phyloP scores from a whole-genome alignment of 2,329 filamentous ascomycete genomes.

The Phaeosphaeriaceae sp. region DNA sequence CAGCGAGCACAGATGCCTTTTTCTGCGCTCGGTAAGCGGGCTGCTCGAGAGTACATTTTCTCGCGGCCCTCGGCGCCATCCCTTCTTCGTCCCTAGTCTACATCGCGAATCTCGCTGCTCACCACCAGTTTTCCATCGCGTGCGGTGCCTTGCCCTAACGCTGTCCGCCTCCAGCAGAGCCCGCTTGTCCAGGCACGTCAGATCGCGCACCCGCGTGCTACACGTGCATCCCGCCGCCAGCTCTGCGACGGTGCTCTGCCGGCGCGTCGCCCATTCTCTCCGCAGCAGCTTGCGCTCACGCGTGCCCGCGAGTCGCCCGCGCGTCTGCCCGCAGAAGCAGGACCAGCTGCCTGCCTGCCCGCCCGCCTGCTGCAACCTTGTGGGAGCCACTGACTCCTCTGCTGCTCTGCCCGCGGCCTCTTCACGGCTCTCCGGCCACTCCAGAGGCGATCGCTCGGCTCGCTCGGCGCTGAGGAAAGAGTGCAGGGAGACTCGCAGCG shows the following conservation, averaged over 20 bases:
- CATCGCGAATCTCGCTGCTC: constrained; percentile 46
- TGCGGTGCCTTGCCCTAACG: constrained; percentile 36
- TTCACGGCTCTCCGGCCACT: constrained; percentile 28
- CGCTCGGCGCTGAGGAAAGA: constrained; percentile 38
- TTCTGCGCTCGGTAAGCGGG: not conserved
- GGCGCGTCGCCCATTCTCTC: constrained; percentile 25
- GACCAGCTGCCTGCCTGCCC: constrained; percentile 18
- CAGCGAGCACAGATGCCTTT: not conserved
- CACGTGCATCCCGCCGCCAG: constrained; percentile 44
- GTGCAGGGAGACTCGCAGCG: constrained; percentile 33
- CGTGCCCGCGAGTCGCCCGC: constrained; percentile 24
- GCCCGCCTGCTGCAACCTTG: constrained; percentile 10
- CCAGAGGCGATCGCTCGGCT: constrained; percentile 45
- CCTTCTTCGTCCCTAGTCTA: constrained; percentile 46
- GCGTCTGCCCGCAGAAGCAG: constrained; percentile 11
- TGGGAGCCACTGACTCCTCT: too few species aligned
- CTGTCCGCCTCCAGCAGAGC: constrained; percentile 28
- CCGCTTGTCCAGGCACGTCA: constrained; percentile 26
- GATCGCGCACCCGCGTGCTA: constrained; percentile 33
- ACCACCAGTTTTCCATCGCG: constrained; percentile 14
- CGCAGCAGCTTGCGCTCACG: constrained; percentile 16
- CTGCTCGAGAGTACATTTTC: not conserved
- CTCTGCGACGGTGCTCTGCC: constrained; percentile 21
- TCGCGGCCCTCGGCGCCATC: constrained; percentile 36
- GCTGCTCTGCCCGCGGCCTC: constrained; percentile 2